Evolutionary conservation across 768 basidiomycete species (phyloP).

Genomic region (Clavulina sp.): DNA sequence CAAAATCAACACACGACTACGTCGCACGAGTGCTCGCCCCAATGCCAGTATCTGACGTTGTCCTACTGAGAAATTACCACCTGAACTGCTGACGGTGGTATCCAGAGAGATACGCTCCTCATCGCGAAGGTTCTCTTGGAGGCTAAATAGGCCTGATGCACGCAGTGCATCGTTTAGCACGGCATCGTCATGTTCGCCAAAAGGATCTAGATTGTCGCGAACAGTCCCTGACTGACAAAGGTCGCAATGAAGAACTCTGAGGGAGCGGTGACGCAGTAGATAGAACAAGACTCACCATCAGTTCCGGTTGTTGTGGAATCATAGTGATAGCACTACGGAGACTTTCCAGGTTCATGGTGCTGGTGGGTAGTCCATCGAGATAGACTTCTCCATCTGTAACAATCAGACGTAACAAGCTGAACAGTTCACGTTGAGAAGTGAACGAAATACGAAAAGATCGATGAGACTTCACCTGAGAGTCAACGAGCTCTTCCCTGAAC

Average conservation of each 20-base stretch:
- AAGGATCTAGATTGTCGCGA: constrained; percentile 22
- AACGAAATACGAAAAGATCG: constrained; percentile 23
- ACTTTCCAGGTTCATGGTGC: constrained; percentile 19
- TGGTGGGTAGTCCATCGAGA: constrained; percentile 18
- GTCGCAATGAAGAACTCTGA: background rate
- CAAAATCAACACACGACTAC: constrained; percentile 37
- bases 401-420: constrained; percentile 26
- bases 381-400: constrained; percentile 17
- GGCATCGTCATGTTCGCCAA: constrained; percentile 20
- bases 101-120: constrained; percentile 26
- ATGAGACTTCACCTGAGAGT: constrained; percentile 21
- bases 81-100: constrained; percentile 27
- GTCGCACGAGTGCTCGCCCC: constrained; percentile 39
- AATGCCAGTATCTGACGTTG: constrained; percentile 43
- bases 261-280: background rate
- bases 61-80: constrained; percentile 35
- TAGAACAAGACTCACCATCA: constrained; percentile 19
- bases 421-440: constrained; percentile 23
- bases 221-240: constrained; percentile 17
- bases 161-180: constrained; percentile 13
- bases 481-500: constrained; percentile 16
- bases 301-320: constrained; percentile 16
- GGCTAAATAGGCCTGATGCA: constrained; percentile 18
- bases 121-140: constrained; percentile 20
- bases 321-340: constrained; percentile 19